Conservation (phyloP, 139 green algal genomes). For the Chlorella sp. region DNA sequence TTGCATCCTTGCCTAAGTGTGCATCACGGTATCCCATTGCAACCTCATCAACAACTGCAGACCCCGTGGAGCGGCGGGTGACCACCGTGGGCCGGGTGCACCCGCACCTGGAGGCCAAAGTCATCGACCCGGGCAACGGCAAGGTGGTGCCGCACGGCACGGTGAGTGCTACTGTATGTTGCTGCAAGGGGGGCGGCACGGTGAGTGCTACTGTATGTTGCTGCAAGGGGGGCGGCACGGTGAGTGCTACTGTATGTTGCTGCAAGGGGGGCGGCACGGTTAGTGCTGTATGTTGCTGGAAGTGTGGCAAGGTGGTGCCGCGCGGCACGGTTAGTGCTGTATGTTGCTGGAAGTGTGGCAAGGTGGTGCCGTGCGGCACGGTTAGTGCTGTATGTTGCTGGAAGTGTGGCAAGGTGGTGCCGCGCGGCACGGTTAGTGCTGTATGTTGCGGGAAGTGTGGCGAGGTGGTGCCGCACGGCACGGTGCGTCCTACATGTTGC, state of each 20-base stretch:
- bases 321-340: not conserved
- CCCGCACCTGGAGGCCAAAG: slow-evolving; percentile 39
- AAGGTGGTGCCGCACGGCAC: not conserved
- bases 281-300: not conserved
- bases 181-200: not conserved
- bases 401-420: not conserved
- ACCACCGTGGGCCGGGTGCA: slow-evolving; percentile 40
- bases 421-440: not conserved
- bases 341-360: not conserved
- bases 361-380: not conserved
- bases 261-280: not conserved
- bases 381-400: not conserved
- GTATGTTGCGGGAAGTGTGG: not conserved
- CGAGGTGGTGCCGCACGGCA: not conserved
- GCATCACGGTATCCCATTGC: too few species aligned
- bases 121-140: slow-evolving; percentile 9
- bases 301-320: not conserved
- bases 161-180: not conserved
- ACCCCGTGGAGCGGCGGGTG: slow-evolving; percentile 36
- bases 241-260: not conserved
- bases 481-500: not conserved
- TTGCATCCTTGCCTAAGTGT: too few species aligned
- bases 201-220: not conserved
- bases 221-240: not conserved
- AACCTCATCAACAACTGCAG: too few species aligned